Evolutionary conservation across 2,329 filamentous ascomycete species (phyloP), one percentile per base, ranked within the genome.

Genomic region (Calonectria ilicicola): DNA sequence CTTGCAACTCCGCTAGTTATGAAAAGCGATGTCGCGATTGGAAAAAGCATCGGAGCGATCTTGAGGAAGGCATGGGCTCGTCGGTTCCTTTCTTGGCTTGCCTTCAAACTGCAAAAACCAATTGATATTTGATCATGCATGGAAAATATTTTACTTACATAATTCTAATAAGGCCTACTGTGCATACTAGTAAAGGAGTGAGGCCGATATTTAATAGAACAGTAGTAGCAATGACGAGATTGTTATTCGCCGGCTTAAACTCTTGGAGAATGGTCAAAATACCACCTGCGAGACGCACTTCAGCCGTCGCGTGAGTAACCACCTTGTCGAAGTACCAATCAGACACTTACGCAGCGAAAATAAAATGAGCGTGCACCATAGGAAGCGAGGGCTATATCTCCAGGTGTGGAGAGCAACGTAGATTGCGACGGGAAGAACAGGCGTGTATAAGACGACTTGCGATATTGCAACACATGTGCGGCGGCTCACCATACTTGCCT

Each of bases 391-490:
- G 8, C 10, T 21, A 23, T 27, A 32, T 8, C 8, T 46, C 38
- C 58, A 21, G 9, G 17, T 46, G 9, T 40, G 58, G 2, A 63
- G 19, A n/a, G 40, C n/a, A 4, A 63, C 26, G 58, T 63, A 14
- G 17, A 21, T 32, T 1, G 58, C 38, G 29, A 63, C 10, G 7
- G 58, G 58, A n/a, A 63, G 40, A 32, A 63, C 10, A 17, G 58
- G 58, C 2, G 38, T 14, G 44, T 63, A 63, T 10, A 63, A 14
- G 40, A 46, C 38, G n/a, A 46, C 40, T 29, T 63, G 38, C 26
- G 58, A 42, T 19, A 63, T 63, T 32, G 58, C 58, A 40, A 63
- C 58, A 46, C 58, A 63, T 6, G 58, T 46, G 17, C 40, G 40
- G 58, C 38, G 40, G 58, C 8, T 63, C 23, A 63, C 58, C 58